Conservation (phyloP, 2,329 filamentous ascomycete species). For the Penicillium sclerotigenum region DNA sequence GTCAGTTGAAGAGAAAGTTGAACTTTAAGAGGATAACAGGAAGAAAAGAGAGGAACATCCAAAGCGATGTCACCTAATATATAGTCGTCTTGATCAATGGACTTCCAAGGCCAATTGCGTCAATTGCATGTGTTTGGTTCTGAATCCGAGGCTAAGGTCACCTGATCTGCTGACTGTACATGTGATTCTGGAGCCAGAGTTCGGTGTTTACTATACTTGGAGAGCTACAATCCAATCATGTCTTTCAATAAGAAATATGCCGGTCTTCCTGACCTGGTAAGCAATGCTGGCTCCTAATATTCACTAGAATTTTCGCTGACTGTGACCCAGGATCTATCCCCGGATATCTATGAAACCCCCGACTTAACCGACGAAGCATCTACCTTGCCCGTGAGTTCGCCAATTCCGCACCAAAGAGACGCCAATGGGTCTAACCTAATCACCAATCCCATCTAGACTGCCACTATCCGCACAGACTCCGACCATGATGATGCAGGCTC, state of each 20-base stretch:
- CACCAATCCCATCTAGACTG: conserved; percentile 52
- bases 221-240: conserved; percentile 48
- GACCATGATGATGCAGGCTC: conserved; percentile 55
- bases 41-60: background rate
- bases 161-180: conserved; percentile 16
- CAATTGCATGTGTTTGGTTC: conserved; percentile 24
- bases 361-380: conserved; percentile 88
- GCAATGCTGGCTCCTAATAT: conserved; percentile 9
- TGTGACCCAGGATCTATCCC: conserved; percentile 69
- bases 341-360: conserved; percentile 95
- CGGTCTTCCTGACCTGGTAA: conserved; percentile 72
- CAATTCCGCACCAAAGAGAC: background rate
- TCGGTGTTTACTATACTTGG: conserved; percentile 11
- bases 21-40: background rate
- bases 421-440: background rate
- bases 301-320: background rate
- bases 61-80: conserved; percentile 2
- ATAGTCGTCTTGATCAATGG: conserved; percentile 9
- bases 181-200: conserved; percentile 1
- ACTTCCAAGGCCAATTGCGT: background rate
- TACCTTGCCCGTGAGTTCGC: conserved; percentile 66
- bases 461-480: conserved; percentile 56
- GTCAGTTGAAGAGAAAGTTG: background rate
- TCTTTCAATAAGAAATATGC: conserved; percentile 78
- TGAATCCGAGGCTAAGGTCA: conserved; percentile 19